Conservation (phyloP, 768 basidiomycete species). For the Hirschioporus abietinus region DNA sequence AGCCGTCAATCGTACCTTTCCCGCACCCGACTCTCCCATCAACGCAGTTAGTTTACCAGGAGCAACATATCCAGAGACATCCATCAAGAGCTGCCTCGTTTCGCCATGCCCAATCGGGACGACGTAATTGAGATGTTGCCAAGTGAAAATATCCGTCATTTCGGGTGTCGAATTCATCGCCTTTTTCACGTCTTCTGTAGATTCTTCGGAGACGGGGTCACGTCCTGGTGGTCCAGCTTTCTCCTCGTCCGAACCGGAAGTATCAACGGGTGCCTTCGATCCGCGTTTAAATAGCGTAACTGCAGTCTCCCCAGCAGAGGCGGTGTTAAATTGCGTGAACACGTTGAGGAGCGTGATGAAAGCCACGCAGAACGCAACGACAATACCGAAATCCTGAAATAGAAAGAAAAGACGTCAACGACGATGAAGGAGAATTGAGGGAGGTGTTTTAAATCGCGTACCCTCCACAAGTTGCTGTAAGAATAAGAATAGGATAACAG, state of each 20-base stretch:
- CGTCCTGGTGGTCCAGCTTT: background rate
- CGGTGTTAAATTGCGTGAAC: slow-evolving; percentile 52
- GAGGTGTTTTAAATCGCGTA: background rate
- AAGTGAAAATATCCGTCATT: slow-evolving; percentile 31
- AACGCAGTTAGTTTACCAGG: slow-evolving; percentile 59
- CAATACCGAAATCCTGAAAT: slow-evolving; percentile 62
- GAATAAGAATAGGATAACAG: slow-evolving; percentile 35
- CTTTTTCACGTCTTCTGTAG: slow-evolving; percentile 12
- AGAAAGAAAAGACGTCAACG: background rate
- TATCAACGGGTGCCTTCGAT: slow-evolving; percentile 21
- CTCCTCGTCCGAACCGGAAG: background rate
- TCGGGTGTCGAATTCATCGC: slow-evolving; percentile 24
- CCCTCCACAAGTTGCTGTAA: slow-evolving; percentile 45
- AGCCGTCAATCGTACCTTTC: slow-evolving; percentile 27
- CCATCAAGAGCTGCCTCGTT: slow-evolving; percentile 23
- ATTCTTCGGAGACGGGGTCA: slow-evolving; percentile 10
- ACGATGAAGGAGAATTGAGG: background rate
- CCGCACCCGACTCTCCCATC: slow-evolving; percentile 62
- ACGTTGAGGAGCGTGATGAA: slow-evolving; percentile 53
- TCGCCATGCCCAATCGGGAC: slow-evolving; percentile 23
- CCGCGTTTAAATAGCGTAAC: slow-evolving; percentile 67
- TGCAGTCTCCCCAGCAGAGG: slow-evolving; percentile 27
- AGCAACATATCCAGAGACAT: slow-evolving; percentile 32
- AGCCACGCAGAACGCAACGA: slow-evolving; percentile 54
- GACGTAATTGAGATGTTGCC: slow-evolving; percentile 31